Percentiles rank a stretch among this genome's conserved stretches.
These are phyloP conservation scores for Bruguiera parviflora DNA, from an alignment of 345 rosid genomes.

Conservation along the genomic window DNA sequence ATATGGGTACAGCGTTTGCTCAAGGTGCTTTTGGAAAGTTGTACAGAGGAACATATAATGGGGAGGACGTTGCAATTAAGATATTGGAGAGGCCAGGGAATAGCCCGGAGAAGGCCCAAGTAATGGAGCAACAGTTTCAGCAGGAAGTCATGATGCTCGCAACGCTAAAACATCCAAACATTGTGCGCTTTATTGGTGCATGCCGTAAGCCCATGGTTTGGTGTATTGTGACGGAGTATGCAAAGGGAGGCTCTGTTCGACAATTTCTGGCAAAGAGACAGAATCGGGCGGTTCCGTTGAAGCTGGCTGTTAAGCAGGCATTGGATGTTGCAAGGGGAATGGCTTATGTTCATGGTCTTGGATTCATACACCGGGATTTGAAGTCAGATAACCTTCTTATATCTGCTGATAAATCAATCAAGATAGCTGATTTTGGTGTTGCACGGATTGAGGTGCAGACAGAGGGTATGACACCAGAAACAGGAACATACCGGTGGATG, in stretches of 20 bases:
- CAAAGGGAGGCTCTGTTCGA: slow-evolving; percentile 30
- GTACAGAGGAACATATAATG: slow-evolving; percentile 36
- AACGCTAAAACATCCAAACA: slow-evolving; percentile 27
- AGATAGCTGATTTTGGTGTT: slow-evolving; percentile 33
- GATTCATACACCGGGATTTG: slow-evolving; percentile 27
- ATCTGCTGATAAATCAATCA: slow-evolving; percentile 29
- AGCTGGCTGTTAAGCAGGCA: slow-evolving; percentile 33
- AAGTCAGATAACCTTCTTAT: slow-evolving; percentile 29
- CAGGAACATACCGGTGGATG: slow-evolving; percentile 35
- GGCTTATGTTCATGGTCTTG: slow-evolving; percentile 30
- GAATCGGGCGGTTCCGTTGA: slow-evolving; percentile 27
- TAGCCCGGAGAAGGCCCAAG: slow-evolving; percentile 22
- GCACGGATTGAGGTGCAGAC: slow-evolving; percentile 34
- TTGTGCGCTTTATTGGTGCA: slow-evolving; percentile 28
- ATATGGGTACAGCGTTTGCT: slow-evolving; percentile 70
- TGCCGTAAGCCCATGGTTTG: slow-evolving; percentile 32
- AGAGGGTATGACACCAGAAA: slow-evolving; percentile 33
- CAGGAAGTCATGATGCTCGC: slow-evolving; percentile 36
- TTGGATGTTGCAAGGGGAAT: slow-evolving; percentile 31
- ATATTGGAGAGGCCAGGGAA: slow-evolving; percentile 31
- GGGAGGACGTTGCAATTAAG: slow-evolving; percentile 32
- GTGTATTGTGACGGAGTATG: slow-evolving; percentile 31
- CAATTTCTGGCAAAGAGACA: slow-evolving; percentile 24
- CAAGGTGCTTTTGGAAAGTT: slow-evolving; percentile 73
- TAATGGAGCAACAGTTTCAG: slow-evolving; percentile 33